Evolutionary conservation across 2,329 filamentous ascomycete genomes (phyloP), one percentile per base, ranked within the genome.

Genomic region (Botrytis paeoniae): DNA sequence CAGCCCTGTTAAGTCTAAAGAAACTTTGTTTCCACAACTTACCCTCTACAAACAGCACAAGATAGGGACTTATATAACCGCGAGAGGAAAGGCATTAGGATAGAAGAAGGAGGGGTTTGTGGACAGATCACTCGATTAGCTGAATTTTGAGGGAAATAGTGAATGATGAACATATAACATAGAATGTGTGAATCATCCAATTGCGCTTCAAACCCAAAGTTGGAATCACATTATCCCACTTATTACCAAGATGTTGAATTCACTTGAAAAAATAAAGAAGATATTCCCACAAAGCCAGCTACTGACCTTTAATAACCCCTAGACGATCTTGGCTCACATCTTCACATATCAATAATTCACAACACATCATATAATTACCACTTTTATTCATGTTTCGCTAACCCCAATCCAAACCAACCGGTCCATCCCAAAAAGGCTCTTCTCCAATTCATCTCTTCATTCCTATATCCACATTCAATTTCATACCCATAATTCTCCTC

Each of bases 81-180:
- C 0, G 5, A 1, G 1, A 54, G 12, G 25, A 35, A 22, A 10
- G 18, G 16, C 10, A 59, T 0, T 1, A 35, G 29, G 6, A 22
- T 1, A 45, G 7, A 45, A 45, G 7, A 3, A 45, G 0, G 20
- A 32, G 12, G 4, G 57, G 9, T 22, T 29, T 32, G 7, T 22
- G 3, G 0, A 25, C 10, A 9, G 7, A 3, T 1, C 10, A 12
- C 32, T 37, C 22, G 5, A 12, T 37, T 3, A 37, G 32, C 12
- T 4, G 5, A 16, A n/a, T 54, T 25, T 9, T 10, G 7, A 25
- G 16, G 22, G 16, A n/a, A 1, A 1, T 14, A 25, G 48, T 16
- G 22, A n/a, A 39, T 61, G 6, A 37, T 14, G 14, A 16, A 25
- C 20, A 25, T 16, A 9, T n/a, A 54, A 3, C 14, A 9, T n/a